A percentile compares a stretch with the other conserved stretches of the same genome.
Conservation (phyloP, 306 rosid species). For the Neltuma alba region DNA sequence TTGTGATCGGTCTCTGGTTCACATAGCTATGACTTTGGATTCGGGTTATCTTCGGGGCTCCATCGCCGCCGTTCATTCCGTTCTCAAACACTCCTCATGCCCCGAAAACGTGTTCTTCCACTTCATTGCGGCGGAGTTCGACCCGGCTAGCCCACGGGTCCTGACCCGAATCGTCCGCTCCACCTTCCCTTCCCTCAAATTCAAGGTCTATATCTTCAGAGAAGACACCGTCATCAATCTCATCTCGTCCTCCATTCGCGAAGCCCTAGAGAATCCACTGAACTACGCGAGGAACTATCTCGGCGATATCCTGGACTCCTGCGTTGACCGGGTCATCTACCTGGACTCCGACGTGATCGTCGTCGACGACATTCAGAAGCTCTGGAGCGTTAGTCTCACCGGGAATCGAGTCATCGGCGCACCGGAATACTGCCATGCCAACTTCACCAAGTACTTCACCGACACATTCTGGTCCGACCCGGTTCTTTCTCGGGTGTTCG, state of each 20-base stretch:
- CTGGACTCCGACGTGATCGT: constrained; percentile 65
- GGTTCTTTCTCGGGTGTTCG: constrained; percentile 55
- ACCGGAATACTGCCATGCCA: constrained; percentile 80
- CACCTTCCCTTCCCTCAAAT: constrained; percentile 63
- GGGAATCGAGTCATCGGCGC: constrained; percentile 65
- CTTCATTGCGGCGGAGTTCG: constrained; percentile 78
- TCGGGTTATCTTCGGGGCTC: constrained; percentile 68
- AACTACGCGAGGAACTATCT: constrained; percentile 77
- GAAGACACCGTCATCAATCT: constrained; percentile 69
- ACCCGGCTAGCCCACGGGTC: constrained; percentile 56
- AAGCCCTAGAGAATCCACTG: constrained; percentile 65
- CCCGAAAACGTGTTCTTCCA: constrained; percentile 68
- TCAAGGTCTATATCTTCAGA: constrained; percentile 67
- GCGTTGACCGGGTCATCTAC: constrained; percentile 67
- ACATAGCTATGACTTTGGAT: constrained; percentile 74
- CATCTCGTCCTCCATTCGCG: constrained; percentile 66
- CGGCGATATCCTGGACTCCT: constrained; percentile 57
- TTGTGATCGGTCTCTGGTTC: constrained; percentile 58
- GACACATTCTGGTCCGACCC: constrained; percentile 71
- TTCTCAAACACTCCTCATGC: constrained; percentile 64
- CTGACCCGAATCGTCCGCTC: constrained; percentile 64
- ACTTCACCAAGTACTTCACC: constrained; percentile 73
- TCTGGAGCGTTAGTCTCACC: constrained; percentile 49
- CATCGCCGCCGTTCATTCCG: constrained; percentile 71
- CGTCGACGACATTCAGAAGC: constrained; percentile 72